Evolutionary conservation across 2,329 filamentous ascomycete species (phyloP).

Genomic region (Gnomoniopsis smithogilvyi): DNA sequence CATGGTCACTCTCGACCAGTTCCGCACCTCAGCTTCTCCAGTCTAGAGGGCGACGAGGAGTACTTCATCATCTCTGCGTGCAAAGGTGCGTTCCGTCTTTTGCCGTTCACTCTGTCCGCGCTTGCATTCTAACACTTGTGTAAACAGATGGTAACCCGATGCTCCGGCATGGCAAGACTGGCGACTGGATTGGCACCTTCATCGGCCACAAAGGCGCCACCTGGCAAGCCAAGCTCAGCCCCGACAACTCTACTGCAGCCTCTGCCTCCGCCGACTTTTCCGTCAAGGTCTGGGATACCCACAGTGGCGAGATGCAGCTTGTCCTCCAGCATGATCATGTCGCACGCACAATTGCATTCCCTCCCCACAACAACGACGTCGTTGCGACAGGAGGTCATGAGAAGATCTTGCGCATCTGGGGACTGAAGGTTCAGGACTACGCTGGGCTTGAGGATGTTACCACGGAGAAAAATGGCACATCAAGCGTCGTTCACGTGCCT

Average conservation of each 20-base stretch:
- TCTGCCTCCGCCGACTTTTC: slow-evolving; percentile 97
- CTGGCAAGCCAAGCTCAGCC: slow-evolving; percentile 90
- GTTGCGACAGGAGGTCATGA: slow-evolving; percentile 93
- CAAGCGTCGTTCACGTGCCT: slow-evolving; percentile 44
- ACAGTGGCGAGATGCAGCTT: slow-evolving; percentile 83
- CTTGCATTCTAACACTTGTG: not conserved
- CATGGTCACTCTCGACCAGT: slow-evolving; percentile 93
- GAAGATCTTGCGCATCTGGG: slow-evolving; percentile 94
- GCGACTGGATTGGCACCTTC: slow-evolving; percentile 97
- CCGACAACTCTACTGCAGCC: slow-evolving; percentile 82
- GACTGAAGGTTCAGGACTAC: slow-evolving; percentile 59
- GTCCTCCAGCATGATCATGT: slow-evolving; percentile 93
- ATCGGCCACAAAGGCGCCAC: slow-evolving; percentile 98
- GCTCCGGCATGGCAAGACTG: slow-evolving; percentile 93
- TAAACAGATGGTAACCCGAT: slow-evolving; percentile 89
- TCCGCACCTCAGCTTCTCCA: slow-evolving; percentile 86
- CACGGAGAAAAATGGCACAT: slow-evolving; percentile 27
- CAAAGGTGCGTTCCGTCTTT: slow-evolving; percentile 58
- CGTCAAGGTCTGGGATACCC: slow-evolving; percentile 95
- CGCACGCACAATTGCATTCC: slow-evolving; percentile 89
- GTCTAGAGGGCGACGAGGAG: slow-evolving; percentile 74
- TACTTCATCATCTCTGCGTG: slow-evolving; percentile 94
- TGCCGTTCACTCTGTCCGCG: slow-evolving; percentile 21
- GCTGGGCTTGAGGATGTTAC: slow-evolving; percentile 45
- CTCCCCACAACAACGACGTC: slow-evolving; percentile 75